Conservation (phyloP, 108 stramenopile species). For the Seminavis robusta region DNA sequence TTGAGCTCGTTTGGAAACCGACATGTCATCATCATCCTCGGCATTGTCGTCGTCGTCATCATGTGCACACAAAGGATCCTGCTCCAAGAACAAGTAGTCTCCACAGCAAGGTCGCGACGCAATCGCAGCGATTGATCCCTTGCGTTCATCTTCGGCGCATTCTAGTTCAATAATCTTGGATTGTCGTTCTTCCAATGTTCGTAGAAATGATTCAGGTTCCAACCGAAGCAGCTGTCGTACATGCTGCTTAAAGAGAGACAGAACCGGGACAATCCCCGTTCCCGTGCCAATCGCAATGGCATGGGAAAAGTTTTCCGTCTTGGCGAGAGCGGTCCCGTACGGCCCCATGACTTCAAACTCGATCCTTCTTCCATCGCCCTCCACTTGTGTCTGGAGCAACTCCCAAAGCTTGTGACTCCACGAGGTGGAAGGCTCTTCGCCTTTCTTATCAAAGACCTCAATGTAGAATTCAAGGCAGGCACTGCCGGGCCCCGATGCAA, state of each 20-base stretch:
- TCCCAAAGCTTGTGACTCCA: too few relatives aligned
- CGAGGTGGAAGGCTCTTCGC: not conserved
- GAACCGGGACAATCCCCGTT: constrained; percentile 42
- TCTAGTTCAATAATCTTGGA: constrained; percentile 4
- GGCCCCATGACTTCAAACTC: constrained; percentile 35
- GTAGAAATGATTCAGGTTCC: constrained; percentile 18
- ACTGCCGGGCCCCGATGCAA: constrained; percentile 30
- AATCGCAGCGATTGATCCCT: constrained; percentile 7
- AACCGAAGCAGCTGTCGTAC: constrained; percentile 19
- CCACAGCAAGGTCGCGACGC: not conserved
- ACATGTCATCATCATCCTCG: too few relatives aligned
- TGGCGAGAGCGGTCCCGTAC: constrained; percentile 38
- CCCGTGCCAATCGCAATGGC: constrained; percentile 33
- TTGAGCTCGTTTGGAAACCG: not conserved
- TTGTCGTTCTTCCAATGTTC: constrained; percentile 7
- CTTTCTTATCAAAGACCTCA: constrained; percentile 19
- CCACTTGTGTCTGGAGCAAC: not conserved
- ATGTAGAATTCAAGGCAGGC: constrained; percentile 34
- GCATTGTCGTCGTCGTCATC: not conserved
- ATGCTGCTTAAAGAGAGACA: constrained; percentile 36
- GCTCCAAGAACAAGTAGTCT: too few relatives aligned
- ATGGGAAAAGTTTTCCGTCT: constrained; percentile 21
- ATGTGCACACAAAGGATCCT: too few relatives aligned
- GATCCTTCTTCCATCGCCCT: constrained; percentile 14
- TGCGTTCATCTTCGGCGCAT: constrained; percentile 16